These are phyloP conservation scores for Plasmodium ovale DNA, from an alignment of 169 alveolate species.

Conservation along the genomic window DNA sequence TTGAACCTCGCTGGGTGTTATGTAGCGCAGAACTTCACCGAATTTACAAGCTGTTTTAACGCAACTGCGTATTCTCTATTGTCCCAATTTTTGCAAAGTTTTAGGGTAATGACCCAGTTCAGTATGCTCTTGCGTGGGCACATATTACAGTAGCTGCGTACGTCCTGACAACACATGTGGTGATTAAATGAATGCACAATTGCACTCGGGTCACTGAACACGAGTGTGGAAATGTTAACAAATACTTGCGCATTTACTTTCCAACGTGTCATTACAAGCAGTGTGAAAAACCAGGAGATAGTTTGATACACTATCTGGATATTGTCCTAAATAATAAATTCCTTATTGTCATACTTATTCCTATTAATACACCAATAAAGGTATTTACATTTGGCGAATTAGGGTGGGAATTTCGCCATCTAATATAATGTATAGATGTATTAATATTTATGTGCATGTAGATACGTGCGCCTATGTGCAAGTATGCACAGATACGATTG, in stretches of 20 bases:
- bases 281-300: neutral
- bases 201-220: too few relatives aligned
- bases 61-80: slow-evolving; percentile 27
- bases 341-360: slow-evolving; percentile 40
- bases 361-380: slow-evolving; percentile 64
- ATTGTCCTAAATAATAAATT: slow-evolving; percentile 40
- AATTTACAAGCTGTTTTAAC: slow-evolving; percentile 38
- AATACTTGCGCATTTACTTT: too few relatives aligned
- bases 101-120: slow-evolving; percentile 12
- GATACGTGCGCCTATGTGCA: neutral
- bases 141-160: too few relatives aligned
- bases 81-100: slow-evolving; percentile 16
- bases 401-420: too few relatives aligned
- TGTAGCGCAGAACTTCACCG: slow-evolving; percentile 20
- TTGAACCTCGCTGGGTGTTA: neutral
- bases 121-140: neutral
- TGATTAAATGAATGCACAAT: neutral
- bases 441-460: neutral
- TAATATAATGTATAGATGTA: neutral
- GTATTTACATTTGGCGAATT: too few relatives aligned
- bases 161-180: too few relatives aligned
- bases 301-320: slow-evolving; percentile 16
- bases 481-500: slow-evolving; percentile 4
- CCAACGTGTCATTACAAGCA: neutral
- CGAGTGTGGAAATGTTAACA: too few relatives aligned